phyloP scores from a whole-genome alignment of 139 green algal genomes.

The Bryopsis sp. region DNA sequence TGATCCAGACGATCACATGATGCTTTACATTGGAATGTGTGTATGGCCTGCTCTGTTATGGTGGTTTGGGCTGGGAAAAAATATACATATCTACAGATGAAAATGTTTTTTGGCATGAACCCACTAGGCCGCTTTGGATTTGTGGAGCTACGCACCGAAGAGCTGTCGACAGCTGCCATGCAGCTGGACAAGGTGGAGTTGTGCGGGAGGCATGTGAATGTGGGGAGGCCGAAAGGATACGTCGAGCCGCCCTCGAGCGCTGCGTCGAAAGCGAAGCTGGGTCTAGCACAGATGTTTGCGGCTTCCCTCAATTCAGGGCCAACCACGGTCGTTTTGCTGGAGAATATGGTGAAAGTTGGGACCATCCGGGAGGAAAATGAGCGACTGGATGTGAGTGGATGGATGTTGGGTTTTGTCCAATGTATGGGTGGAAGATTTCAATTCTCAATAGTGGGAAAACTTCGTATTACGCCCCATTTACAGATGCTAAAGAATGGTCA shows the following conservation, averaged over 20 bases:
- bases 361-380: conserved; percentile 28
- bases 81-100: background rate
- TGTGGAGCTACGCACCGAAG: conserved; percentile 73
- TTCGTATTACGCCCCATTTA: no score
- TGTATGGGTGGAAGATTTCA: background rate
- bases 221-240: conserved; percentile 85
- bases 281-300: conserved; percentile 43
- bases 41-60: no score
- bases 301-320: conserved; percentile 22
- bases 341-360: conserved; percentile 47
- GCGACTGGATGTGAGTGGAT: background rate
- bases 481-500: no score
- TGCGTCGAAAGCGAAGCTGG: conserved; percentile 31
- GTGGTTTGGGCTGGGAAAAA: no score
- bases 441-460: no score
- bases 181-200: conserved; percentile 85
- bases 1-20: background rate
- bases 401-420: background rate
- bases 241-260: conserved; percentile 37
- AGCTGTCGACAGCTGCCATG: conserved; percentile 66
- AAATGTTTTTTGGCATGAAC: background rate
- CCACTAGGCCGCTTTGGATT: conserved; percentile 72
- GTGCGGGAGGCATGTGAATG: conserved; percentile 66
- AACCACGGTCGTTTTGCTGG: conserved; percentile 54
- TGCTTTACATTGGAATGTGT: no score